Conservation (phyloP, 768 basidiomycete genomes). For the Russula olivacea region DNA sequence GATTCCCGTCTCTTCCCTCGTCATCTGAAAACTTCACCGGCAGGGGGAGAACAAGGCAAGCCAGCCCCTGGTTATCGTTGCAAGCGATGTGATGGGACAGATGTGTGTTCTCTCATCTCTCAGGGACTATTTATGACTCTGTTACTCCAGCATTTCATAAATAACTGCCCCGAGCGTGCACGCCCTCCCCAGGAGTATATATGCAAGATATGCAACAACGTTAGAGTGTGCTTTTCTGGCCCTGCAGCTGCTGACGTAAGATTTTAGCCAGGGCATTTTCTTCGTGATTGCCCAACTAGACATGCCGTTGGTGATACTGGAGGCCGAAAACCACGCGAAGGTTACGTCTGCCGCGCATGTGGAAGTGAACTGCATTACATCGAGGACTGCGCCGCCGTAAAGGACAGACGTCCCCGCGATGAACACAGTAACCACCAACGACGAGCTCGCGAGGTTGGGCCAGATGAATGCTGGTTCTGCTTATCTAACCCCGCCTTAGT, state of each 20-base stretch:
- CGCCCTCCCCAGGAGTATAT: constrained; percentile 81
- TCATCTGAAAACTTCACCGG: neutral
- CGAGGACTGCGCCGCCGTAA: constrained; percentile 76
- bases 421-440: constrained; percentile 34
- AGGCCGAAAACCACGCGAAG: constrained; percentile 72
- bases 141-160: constrained; percentile 60
- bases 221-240: constrained; percentile 31
- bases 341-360: constrained; percentile 89
- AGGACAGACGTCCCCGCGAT: constrained; percentile 40
- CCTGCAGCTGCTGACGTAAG: constrained; percentile 10
- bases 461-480: constrained; percentile 98
- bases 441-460: constrained; percentile 70
- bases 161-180: constrained; percentile 64
- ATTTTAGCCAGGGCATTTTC: constrained; percentile 70
- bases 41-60: constrained; percentile 42
- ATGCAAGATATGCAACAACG: constrained; percentile 78
- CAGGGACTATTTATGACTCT: neutral
- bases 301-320: constrained; percentile 77
- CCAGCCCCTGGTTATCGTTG: constrained; percentile 74
- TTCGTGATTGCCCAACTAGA: constrained; percentile 83
- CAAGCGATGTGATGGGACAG: constrained; percentile 66
- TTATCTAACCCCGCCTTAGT: constrained; percentile 88
- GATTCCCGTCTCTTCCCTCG: neutral
- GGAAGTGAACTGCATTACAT: constrained; percentile 82
- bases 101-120: constrained; percentile 40